Base-by-base conservation (phyloP, 2,329 filamentous ascomycete genomes). In the Fusarium liriodendri region DNA sequence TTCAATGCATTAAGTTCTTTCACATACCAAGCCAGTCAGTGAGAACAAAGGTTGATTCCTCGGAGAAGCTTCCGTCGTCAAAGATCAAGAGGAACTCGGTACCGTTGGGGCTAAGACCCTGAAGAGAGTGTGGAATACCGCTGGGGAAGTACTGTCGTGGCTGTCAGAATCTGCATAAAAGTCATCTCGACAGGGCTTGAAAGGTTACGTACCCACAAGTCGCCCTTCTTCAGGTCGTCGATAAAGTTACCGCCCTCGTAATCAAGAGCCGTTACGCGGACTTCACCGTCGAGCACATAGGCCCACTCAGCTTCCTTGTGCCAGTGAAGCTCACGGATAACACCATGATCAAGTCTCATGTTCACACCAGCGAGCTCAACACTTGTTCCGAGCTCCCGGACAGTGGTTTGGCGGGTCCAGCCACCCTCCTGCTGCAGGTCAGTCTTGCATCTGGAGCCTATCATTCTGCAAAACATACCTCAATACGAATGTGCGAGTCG, bases 231-330 rank as follows among this genome's bases (percentile, higher is more conserved):
- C 25, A 95, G 83, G 78, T 95, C 93, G 73, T 95, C 93, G 70
- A 95, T 89, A 80, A 94, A 95, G 71, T 90, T 93, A 70, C 93
- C 90, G 11, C 93, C 93, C 70, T 95, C 91, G 47, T 92, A 90
- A 81, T 95, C 92, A 20, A 95, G 87, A 1, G 91, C 93, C 0
- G 92, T 94, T 60, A 95, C 89, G 62, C 93, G 90, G 22, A 93
- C 92, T 67, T 88, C 87, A 60, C 93, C 93, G 66, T 92, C 89
- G 1, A 95, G 87, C 4, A 95, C 90, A 71, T 93, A 94, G 0
- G 91, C 92, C 93, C 93, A 95, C 79, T 95, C 93, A 40, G 92
- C 92, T 80, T 94, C 91, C 76, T 93, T 94, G 85, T 95, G 93
- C 93, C 93, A 95, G 79, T 95, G 93, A 10, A 95, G 86, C 80